phyloP scores from a whole-genome alignment of 1,284 basidiomycete genomes.

The Cutaneotrichosporon cutaneum region DNA sequence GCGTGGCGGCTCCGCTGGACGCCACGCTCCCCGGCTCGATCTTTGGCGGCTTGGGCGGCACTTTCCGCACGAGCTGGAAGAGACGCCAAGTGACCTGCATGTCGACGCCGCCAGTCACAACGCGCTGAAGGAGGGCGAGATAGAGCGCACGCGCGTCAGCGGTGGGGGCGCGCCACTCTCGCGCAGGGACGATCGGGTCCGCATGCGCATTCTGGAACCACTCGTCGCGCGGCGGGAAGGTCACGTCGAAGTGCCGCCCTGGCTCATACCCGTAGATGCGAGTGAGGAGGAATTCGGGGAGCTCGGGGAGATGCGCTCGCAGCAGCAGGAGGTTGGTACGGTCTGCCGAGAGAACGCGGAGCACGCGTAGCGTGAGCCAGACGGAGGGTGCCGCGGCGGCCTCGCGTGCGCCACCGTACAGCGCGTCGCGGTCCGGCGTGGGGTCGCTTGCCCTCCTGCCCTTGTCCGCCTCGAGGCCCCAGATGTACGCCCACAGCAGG shows the following conservation, averaged over 20 bases:
- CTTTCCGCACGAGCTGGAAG: slow-evolving; percentile 41
- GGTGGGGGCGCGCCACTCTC: slow-evolving; percentile 29
- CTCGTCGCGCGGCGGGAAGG: slow-evolving; percentile 39
- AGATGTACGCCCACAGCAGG: slow-evolving; percentile 43
- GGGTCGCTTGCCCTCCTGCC: neutral
- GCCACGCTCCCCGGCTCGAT: slow-evolving; percentile 5
- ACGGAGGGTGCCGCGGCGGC: slow-evolving; percentile 19
- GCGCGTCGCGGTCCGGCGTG: neutral
- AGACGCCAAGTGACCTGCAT: slow-evolving; percentile 42
- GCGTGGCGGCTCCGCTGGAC: slow-evolving; percentile 5
- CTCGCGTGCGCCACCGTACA: slow-evolving; percentile 9
- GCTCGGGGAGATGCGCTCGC: slow-evolving; percentile 30
- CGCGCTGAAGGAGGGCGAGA: slow-evolving; percentile 33
- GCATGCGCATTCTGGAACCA: slow-evolving; percentile 32
- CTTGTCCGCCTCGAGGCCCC: slow-evolving; percentile 18
- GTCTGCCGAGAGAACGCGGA: slow-evolving; percentile 26
- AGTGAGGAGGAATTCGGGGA: slow-evolving; percentile 38
- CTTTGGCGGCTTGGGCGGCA: slow-evolving; percentile 16
- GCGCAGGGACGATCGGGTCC: slow-evolving; percentile 16
- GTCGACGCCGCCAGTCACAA: slow-evolving; percentile 43
- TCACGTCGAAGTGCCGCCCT: slow-evolving; percentile 36
- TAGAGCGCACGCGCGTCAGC: slow-evolving; percentile 32
- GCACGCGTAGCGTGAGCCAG: slow-evolving; percentile 30
- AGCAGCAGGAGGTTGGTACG: slow-evolving; percentile 34
- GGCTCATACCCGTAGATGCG: slow-evolving; percentile 37